These are phyloP conservation scores for Fusarium sambucinum DNA, from an alignment of 2,329 filamentous ascomycete species.

Conservation along the genomic window DNA sequence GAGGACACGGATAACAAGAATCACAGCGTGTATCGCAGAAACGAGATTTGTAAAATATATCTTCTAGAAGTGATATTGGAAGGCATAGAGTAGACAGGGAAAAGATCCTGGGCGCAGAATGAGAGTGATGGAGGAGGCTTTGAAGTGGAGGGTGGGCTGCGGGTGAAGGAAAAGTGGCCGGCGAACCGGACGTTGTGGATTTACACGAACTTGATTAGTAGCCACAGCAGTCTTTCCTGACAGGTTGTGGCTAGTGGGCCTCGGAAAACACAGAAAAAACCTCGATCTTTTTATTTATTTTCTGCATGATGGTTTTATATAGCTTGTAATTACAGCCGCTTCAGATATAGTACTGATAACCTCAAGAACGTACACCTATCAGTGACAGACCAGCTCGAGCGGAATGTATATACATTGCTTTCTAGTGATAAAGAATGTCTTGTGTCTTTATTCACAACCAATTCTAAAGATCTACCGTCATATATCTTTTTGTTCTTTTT, in stretches of 20 bases:
- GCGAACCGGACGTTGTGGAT: slow-evolving; percentile 44
- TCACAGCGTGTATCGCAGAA: background rate
- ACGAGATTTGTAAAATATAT: background rate
- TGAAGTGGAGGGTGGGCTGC: slow-evolving; percentile 28
- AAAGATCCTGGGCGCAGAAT: slow-evolving; percentile 26
- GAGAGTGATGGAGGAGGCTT: slow-evolving; percentile 42
- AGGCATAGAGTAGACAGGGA: background rate
- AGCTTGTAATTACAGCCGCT: background rate
- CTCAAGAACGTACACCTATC: background rate
- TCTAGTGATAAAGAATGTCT: background rate
- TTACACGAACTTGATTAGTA: slow-evolving; percentile 29
- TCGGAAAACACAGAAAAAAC: slow-evolving; percentile 13
- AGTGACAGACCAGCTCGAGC: background rate
- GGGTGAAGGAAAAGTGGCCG: slow-evolving; percentile 42
- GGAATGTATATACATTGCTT: no score
- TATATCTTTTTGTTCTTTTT: background rate
- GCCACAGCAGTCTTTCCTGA: slow-evolving; percentile 16
- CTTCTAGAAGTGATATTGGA: background rate
- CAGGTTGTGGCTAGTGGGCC: slow-evolving; percentile 22
- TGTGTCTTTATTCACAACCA: background rate
- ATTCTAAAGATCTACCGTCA: slow-evolving; percentile 1
- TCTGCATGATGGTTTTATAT: background rate
- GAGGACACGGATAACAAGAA: background rate
- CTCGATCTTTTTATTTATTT: background rate
- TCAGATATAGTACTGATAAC: background rate